Evolutionary conservation across 345 rosid genomes (phyloP).

Genomic region (Raphanus sativus): DNA sequence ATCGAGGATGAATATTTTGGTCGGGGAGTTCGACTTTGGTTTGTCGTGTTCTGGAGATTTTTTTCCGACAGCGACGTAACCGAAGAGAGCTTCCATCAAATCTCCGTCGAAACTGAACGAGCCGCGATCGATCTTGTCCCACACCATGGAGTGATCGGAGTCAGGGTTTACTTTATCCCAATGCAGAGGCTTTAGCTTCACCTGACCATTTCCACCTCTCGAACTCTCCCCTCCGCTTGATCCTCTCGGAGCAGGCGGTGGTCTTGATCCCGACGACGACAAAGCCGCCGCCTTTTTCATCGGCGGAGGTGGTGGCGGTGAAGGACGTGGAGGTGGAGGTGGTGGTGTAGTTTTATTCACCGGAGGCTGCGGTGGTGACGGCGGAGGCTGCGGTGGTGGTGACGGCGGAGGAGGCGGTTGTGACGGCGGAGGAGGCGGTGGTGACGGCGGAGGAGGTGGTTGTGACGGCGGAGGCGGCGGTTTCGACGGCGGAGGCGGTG

Average conservation of each 20-base stretch:
- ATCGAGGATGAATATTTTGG: slow-evolving; percentile 62
- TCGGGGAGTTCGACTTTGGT: slow-evolving; percentile 26
- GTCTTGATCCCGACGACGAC: slow-evolving; percentile 36
- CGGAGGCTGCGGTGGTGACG: slow-evolving; percentile 13
- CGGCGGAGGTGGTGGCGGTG: slow-evolving; percentile 59
- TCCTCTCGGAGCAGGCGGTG: slow-evolving; percentile 46
- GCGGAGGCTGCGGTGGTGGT: slow-evolving; percentile 24
- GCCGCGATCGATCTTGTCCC: slow-evolving; percentile 81
- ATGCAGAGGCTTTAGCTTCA: slow-evolving; percentile 80
- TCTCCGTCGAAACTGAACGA: slow-evolving; percentile 86
- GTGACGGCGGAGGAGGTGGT: neutral
- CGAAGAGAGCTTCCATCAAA: slow-evolving; percentile 92
- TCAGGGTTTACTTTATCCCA: slow-evolving; percentile 81
- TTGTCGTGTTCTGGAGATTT: slow-evolving; percentile 42
- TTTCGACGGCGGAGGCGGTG: slow-evolving; percentile 22
- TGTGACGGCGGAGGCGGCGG: neutral
- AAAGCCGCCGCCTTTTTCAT: slow-evolving; percentile 32
- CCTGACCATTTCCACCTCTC: slow-evolving; percentile 42
- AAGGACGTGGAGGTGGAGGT: slow-evolving; percentile 30
- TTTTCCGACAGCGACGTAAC: slow-evolving; percentile 57
- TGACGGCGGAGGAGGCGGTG: slow-evolving; percentile 21
- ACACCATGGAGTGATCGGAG: slow-evolving; percentile 77
- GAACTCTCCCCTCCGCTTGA: slow-evolving; percentile 31
- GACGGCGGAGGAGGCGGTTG: slow-evolving; percentile 31
- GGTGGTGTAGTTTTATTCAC: slow-evolving; percentile 31